Percentiles rank a stretch among this genome's conserved stretches.
These are phyloP conservation scores for Globisporangium paroecandrum DNA, from an alignment of 352 stramenopile species.

Conservation along the genomic window DNA sequence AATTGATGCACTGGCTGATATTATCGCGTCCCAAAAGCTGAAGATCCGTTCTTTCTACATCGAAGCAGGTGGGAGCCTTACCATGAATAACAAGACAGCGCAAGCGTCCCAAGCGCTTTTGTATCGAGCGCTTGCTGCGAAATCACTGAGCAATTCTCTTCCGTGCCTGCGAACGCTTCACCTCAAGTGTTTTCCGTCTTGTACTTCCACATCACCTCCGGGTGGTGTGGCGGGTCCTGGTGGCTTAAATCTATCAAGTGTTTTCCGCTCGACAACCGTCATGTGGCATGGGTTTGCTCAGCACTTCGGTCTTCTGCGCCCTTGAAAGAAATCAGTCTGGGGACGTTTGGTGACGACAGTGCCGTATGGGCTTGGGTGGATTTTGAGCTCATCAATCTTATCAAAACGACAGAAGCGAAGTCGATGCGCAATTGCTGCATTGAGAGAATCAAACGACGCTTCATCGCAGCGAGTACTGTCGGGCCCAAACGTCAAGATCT, in stretches of 20 bases:
- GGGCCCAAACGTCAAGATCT: slow-evolving; percentile 2
- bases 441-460: neutral
- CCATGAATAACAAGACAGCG: too few species aligned
- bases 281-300: neutral
- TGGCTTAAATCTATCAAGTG: too few species aligned
- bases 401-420: slow-evolving; percentile 6
- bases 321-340: neutral
- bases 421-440: slow-evolving; percentile 13
- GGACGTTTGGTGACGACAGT: neutral
- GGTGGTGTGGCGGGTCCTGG: too few species aligned
- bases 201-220: too few species aligned
- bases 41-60: neutral
- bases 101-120: too few species aligned
- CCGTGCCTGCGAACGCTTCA: neutral
- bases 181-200: too few species aligned
- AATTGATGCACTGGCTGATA: neutral
- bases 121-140: too few species aligned
- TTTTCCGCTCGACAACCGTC: neutral
- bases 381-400: neutral
- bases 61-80: too few species aligned
- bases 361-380: slow-evolving; percentile 36
- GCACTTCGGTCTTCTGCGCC: neutral
- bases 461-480: too few species aligned
- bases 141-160: too few species aligned
- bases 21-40: neutral